Conservation (phyloP, 495 filamentous ascomycete genomes). For the Penicillium cinerascens region DNA sequence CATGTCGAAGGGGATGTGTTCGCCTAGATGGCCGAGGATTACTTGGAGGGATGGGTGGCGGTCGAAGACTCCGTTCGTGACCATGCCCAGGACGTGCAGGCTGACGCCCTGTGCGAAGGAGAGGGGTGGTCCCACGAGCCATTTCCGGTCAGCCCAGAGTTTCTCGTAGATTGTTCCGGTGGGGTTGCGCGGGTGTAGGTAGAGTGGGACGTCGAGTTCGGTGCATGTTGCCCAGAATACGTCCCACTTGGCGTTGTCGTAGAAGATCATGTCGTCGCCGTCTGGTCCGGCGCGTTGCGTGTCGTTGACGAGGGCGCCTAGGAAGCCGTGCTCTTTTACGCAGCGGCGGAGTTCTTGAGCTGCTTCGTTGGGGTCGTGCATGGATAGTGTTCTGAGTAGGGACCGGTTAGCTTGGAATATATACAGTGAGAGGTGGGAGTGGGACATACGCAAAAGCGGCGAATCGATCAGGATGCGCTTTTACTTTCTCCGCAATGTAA, state of each 20-base stretch:
- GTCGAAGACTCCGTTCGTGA: constrained; percentile 51
- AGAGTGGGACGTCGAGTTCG: constrained; percentile 61
- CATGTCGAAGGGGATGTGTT: constrained; percentile 62
- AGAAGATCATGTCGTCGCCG: constrained; percentile 57
- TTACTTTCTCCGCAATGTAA: constrained; percentile 52
- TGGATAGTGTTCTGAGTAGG: constrained; percentile 47
- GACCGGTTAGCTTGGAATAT: too few relatives aligned
- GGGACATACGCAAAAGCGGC: constrained; percentile 50
- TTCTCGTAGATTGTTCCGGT: constrained; percentile 48
- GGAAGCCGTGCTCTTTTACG: constrained; percentile 54
- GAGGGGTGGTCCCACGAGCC: constrained; percentile 43
- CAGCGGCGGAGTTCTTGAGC: constrained; percentile 53
- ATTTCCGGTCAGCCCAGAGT: constrained; percentile 49
- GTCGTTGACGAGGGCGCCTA: constrained; percentile 59
- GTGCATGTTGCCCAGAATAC: constrained; percentile 54
- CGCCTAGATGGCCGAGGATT: constrained; percentile 64
- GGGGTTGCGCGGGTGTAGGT: constrained; percentile 56
- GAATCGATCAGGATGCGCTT: constrained; percentile 49
- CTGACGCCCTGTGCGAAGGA: constrained; percentile 49
- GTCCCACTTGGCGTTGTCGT: constrained; percentile 53
- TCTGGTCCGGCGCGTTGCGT: constrained; percentile 46
- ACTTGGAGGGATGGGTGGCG: constrained; percentile 54
- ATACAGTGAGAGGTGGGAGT: too few relatives aligned
- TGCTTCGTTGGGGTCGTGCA: constrained; percentile 55
- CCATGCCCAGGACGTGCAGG: constrained; percentile 49